Evolutionary conservation across 371 early-diverging fungal genomes (phyloP).

Genomic region (Mortierella sp.): DNA sequence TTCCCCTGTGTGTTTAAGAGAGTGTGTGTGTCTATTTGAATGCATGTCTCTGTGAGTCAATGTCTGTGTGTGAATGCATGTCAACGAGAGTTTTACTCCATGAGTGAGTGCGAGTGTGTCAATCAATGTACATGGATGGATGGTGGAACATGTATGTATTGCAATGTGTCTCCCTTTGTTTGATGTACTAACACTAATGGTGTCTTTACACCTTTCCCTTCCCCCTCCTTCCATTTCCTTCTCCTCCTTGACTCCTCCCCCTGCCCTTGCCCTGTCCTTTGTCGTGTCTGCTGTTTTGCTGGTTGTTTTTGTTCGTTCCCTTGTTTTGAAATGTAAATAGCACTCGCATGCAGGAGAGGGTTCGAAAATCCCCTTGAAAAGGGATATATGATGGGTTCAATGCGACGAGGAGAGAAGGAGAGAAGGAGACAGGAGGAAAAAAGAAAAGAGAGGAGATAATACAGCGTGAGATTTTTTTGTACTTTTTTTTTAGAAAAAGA

Average conservation of each 20-base stretch:
- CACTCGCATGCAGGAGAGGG: slow-evolving; percentile 3
- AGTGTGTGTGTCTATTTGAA: not conserved
- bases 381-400: not conserved
- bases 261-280: not conserved
- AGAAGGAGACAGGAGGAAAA: not conserved
- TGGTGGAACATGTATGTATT: not conserved
- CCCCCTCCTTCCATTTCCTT: too few relatives aligned
- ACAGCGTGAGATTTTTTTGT: not conserved
- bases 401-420: not conserved
- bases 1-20: too few relatives aligned
- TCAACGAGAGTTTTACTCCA: not conserved
- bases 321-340: slow-evolving; percentile 5
- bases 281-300: not conserved
- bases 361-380: not conserved
- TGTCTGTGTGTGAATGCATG: not conserved
- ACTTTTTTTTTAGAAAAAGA: not conserved
- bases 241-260: too few relatives aligned
- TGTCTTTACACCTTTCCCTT: too few relatives aligned
- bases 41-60: not conserved
- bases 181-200: too few relatives aligned
- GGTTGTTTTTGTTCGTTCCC: not conserved
- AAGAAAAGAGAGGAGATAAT: not conserved
- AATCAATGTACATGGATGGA: not conserved
- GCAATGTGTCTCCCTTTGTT: too few relatives aligned
- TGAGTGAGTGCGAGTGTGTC: not conserved